Evolutionary conservation across 345 rosid species (phyloP).

Genomic region (Viola odorata): DNA sequence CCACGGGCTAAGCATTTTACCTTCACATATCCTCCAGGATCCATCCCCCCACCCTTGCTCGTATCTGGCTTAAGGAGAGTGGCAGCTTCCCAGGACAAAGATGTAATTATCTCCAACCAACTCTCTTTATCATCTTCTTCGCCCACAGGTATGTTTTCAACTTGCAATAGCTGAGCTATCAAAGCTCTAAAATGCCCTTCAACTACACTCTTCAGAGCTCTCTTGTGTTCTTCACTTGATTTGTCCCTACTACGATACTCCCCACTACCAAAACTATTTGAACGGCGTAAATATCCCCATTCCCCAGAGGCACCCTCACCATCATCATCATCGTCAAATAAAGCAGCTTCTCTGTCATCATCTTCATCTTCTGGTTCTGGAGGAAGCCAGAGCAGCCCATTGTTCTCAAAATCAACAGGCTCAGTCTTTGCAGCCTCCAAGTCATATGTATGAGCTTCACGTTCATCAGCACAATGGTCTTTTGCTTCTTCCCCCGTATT

Average conservation of each 20-base stretch:
- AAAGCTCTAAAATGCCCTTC: conserved; percentile 93
- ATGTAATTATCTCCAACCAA: conserved; percentile 85
- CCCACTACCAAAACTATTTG: conserved; percentile 72
- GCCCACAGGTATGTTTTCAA: conserved; percentile 58
- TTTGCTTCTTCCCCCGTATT: conserved; percentile 38
- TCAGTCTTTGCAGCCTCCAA: conserved; percentile 38
- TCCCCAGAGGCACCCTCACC: conserved; percentile 66
- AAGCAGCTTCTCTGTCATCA: conserved; percentile 63
- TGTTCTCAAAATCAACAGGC: conserved; percentile 84
- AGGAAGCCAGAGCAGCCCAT: conserved; percentile 80
- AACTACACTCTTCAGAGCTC: conserved; percentile 72
- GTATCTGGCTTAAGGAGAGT: conserved; percentile 84
- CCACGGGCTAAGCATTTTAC: conserved; percentile 93
- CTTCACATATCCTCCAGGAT: conserved; percentile 95
- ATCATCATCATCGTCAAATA: conserved; percentile 58
- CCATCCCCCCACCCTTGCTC: conserved; percentile 94
- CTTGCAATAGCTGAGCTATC: conserved; percentile 82
- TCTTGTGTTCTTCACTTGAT: conserved; percentile 68
- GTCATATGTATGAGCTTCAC: conserved; percentile 46
- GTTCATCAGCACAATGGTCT: conserved; percentile 43
- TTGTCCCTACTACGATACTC: conserved; percentile 53
- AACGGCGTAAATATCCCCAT: conserved; percentile 58
- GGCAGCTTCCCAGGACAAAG: conserved; percentile 96
- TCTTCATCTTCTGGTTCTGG: conserved; percentile 97
- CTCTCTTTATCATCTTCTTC: conserved; percentile 54